Evolutionary conservation across 345 rosid genomes (phyloP), one percentile per base, ranked within the genome.

Genomic region (Raphanus raphanistrum): DNA sequence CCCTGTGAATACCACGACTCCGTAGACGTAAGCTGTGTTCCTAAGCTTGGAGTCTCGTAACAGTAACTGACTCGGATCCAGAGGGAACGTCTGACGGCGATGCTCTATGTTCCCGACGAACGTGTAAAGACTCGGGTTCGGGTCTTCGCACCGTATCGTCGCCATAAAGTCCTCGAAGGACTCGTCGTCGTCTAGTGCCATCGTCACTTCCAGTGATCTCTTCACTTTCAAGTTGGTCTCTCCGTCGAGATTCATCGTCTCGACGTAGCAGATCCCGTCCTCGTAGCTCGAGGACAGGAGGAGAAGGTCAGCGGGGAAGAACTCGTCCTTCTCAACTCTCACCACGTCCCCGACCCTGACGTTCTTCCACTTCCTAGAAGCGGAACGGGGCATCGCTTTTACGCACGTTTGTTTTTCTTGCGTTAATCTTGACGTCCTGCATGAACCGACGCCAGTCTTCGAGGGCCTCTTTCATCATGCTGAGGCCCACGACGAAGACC

Each of bases 201-300:
- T 66, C 1, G 94, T 86, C 17, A 70, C 84, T 70, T 92, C 97
- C 66, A 92, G 77, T 50, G 84, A 80, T 71, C 90, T 85, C 74
- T 92, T 92, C 0, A 85, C 80, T 79, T 92, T 90, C 83, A 92
- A 71, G 70, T 86, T 90, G 8, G 95, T 92, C 71, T 92, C 95
- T 0, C 97, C 95, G 71, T 92, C 97, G 16, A 92, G 85, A 17
- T 90, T 92, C 97, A 86, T 90, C 0, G 97, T 92, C 85, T 92
- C 95, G 2, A 92, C 97, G 70, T 88, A 92, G 76, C 93, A 92
- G 27, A 92, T 81, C 13, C 95, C 95, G 68, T 92, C 97, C 12
- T 88, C 90, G 63, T 87, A 88, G 80, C 95, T 88, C 0, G 92
- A 87, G 2, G 95, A 92, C 48, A 92, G 63, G 3, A 92, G 48